Percentiles rank a stretch among this genome's conserved stretches.
These are phyloP conservation scores for Epithemia pelagica DNA, from an alignment of 108 stramenopile genomes.

Conservation along the genomic window DNA sequence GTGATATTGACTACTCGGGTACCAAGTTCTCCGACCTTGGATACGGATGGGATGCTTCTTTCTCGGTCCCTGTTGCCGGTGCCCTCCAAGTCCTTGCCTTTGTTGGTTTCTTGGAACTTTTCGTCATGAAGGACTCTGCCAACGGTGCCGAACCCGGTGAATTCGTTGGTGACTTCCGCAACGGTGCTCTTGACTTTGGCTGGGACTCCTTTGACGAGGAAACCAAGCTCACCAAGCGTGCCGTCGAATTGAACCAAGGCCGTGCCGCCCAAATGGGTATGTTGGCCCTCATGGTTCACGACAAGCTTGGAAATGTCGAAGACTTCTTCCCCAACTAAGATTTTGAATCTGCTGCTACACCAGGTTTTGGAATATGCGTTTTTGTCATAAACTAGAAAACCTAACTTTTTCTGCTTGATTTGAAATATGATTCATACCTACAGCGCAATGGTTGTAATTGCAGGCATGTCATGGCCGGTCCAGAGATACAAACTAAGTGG, in stretches of 20 bases:
- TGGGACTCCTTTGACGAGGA: constrained; percentile 64
- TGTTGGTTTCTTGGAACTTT: constrained; percentile 58
- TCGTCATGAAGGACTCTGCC: constrained; percentile 52
- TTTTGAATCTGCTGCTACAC: too few relatives aligned
- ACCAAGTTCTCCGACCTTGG: constrained; percentile 41
- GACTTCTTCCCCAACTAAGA: constrained; percentile 47
- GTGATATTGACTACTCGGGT: constrained; percentile 39
- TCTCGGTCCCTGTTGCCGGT: constrained; percentile 43
- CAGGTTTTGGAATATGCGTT: constrained; percentile 4
- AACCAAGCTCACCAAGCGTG: constrained; percentile 71
- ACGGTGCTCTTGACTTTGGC: constrained; percentile 60
- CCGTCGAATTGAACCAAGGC: constrained; percentile 85
- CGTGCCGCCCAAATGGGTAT: constrained; percentile 90
- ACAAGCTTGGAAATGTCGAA: constrained; percentile 38
- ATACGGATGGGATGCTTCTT: constrained; percentile 41
- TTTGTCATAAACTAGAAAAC: background rate
- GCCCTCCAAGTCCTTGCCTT: constrained; percentile 53
- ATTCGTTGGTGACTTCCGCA: constrained; percentile 71
- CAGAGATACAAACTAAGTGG: background rate
- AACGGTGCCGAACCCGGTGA: constrained; percentile 31
- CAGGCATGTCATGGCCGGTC: too few relatives aligned
- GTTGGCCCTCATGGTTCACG: constrained; percentile 76
- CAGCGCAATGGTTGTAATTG: too few relatives aligned
- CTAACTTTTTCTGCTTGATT: background rate
- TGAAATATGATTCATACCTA: background rate